Conservation (phyloP, 352 stramenopile genomes). For the Hyaloperonospora brassicae region DNA sequence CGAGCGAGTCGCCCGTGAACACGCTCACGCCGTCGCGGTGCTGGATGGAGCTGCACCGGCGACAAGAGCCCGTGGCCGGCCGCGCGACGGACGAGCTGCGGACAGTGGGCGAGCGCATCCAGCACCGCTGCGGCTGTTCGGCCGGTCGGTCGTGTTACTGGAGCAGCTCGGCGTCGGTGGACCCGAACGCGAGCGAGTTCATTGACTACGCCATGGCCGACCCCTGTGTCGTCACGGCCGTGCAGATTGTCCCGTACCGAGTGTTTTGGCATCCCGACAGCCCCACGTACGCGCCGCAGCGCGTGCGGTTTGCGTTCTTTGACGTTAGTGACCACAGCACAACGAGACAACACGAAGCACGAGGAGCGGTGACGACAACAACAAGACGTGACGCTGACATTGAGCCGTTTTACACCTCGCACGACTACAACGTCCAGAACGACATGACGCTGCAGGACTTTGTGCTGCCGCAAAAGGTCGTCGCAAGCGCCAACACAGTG, state of each 20-base stretch:
- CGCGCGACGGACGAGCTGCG: constrained; percentile 29
- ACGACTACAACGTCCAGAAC: constrained; percentile 48
- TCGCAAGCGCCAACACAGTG: constrained; percentile 31
- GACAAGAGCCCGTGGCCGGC: constrained; percentile 28
- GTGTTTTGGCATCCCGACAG: constrained; percentile 73
- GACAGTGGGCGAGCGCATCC: constrained; percentile 54
- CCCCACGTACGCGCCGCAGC: constrained; percentile 62
- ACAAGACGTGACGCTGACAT: constrained; percentile 4
- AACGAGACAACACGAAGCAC: constrained; percentile 9
- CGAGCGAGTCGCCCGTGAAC: constrained; percentile 48
- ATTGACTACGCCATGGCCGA: constrained; percentile 66
- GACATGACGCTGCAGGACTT: constrained; percentile 70
- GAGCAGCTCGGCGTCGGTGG: constrained; percentile 70
- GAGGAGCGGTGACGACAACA: not conserved
- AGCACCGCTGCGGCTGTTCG: constrained; percentile 64
- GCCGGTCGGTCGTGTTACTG: constrained; percentile 73
- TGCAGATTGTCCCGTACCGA: constrained; percentile 71
- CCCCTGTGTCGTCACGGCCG: constrained; percentile 44
- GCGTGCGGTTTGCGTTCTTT: constrained; percentile 70
- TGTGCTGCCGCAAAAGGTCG: constrained; percentile 40
- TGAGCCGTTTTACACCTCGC: constrained; percentile 51
- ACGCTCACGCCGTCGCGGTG: constrained; percentile 61
- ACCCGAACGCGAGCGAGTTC: constrained; percentile 52
- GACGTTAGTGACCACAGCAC: constrained; percentile 20
- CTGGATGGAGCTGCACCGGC: constrained; percentile 46